These are phyloP conservation scores for Fusarium denticulatum DNA, from an alignment of 2,329 filamentous ascomycete species.

Conservation along the genomic window DNA sequence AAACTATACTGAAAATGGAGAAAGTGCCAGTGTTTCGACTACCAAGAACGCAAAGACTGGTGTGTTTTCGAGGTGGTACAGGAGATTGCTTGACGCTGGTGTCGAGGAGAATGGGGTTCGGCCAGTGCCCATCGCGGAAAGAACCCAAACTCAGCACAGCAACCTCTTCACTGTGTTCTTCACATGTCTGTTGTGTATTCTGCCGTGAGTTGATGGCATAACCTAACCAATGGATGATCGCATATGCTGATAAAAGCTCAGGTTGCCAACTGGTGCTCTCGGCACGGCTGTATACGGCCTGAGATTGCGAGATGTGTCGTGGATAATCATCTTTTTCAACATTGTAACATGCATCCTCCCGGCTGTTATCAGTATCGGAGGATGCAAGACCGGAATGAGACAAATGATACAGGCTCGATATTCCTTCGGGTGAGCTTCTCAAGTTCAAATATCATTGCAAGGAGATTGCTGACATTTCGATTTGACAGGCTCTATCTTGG, in stretches of 20 bases:
- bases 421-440: conserved; percentile 60
- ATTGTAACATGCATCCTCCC: conserved; percentile 63
- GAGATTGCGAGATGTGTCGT: conserved; percentile 63
- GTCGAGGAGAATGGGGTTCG: conserved; percentile 65
- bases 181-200: conserved; percentile 64
- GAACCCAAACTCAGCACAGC: conserved; percentile 62
- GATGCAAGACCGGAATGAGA: conserved; percentile 66
- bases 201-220: conserved; percentile 59
- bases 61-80: conserved; percentile 54
- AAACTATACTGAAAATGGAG: neutral
- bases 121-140: conserved; percentile 64
- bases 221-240: neutral
- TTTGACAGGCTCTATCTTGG: conserved; percentile 57
- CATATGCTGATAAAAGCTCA: conserved; percentile 37
- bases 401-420: conserved; percentile 71
- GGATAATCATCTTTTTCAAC: conserved; percentile 69
- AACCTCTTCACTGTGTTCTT: conserved; percentile 71
- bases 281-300: conserved; percentile 65
- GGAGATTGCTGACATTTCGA: conserved; percentile 3
- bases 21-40: conserved; percentile 44
- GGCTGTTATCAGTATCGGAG: conserved; percentile 64
- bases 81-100: conserved; percentile 54
- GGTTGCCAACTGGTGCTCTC: conserved; percentile 67
- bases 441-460: neutral
- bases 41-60: conserved; percentile 43